Conservation (phyloP, 345 rosid species). For the Clarkia xantiana region DNA sequence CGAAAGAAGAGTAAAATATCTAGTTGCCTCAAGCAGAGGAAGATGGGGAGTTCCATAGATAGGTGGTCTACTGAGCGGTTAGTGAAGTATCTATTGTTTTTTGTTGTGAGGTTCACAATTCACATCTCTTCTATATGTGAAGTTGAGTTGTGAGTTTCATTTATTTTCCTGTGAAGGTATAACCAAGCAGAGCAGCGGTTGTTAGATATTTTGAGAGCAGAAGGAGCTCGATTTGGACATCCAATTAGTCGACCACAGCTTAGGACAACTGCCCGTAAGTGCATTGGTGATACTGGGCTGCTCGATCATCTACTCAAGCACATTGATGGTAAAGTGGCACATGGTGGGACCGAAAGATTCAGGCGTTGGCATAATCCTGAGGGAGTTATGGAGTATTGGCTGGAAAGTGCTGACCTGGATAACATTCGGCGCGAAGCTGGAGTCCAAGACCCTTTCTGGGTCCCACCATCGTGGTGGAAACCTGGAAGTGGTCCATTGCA, state of each 20-base stretch:
- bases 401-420: constrained; percentile 67
- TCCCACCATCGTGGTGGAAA: constrained; percentile 52
- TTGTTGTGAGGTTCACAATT: constrained; percentile 1
- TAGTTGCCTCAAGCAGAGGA: constrained; percentile 15
- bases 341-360: constrained; percentile 67
- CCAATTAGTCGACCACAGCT: constrained; percentile 49
- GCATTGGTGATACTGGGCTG: constrained; percentile 85
- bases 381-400: constrained; percentile 84
- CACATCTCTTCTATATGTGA: no score
- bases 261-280: constrained; percentile 49
- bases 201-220: constrained; percentile 55
- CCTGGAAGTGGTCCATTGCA: constrained; percentile 17
- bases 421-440: constrained; percentile 53
- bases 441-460: constrained; percentile 38
- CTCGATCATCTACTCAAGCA: constrained; percentile 91
- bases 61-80: constrained; percentile 79
- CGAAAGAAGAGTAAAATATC: constrained; percentile 5
- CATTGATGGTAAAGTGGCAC: constrained; percentile 76
- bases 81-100: neutral
- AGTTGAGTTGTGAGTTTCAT: neutral
- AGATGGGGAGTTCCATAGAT: constrained; percentile 7
- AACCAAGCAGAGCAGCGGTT: constrained; percentile 48
- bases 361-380: constrained; percentile 72
- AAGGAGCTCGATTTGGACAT: constrained; percentile 54
- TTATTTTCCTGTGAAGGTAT: constrained; percentile 32